These are phyloP conservation scores for Epithele typhae DNA, from an alignment of 768 basidiomycete genomes.

Conservation along the genomic window DNA sequence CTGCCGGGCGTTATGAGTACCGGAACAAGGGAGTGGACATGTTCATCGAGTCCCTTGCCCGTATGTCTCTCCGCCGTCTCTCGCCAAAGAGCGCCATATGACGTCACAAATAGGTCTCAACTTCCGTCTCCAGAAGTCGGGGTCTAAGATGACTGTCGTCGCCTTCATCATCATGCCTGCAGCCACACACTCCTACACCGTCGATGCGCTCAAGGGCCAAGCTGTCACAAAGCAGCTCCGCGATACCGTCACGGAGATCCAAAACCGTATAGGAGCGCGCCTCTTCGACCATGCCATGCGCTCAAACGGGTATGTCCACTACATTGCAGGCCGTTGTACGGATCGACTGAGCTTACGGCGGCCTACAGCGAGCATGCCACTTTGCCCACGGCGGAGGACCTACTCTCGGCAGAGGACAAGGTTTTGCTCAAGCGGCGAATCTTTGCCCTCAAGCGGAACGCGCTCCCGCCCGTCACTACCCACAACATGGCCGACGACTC, in stretches of 20 bases:
- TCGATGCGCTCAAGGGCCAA: constrained; percentile 95
- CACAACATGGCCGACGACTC: constrained; percentile 98
- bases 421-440: constrained; percentile 93
- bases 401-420: constrained; percentile 90
- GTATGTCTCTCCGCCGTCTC: constrained; percentile 36
- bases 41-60: constrained; percentile 97
- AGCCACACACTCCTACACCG: constrained; percentile 90
- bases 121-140: constrained; percentile 53
- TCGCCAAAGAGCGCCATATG: neutral
- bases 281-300: constrained; percentile 93
- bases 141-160: constrained; percentile 80
- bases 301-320: constrained; percentile 70
- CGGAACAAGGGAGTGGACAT: constrained; percentile 99
- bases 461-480: constrained; percentile 93
- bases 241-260: constrained; percentile 95
- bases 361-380: constrained; percentile 75
- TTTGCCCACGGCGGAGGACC: constrained; percentile 65
- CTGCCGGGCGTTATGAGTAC: constrained; percentile 98
- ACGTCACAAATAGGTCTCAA: constrained; percentile 43
- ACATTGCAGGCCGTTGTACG: neutral
- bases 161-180: constrained; percentile 99
- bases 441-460: constrained; percentile 92
- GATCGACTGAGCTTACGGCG: neutral
- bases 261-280: constrained; percentile 85
- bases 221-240: constrained; percentile 96